Evolutionary conservation across 495 filamentous ascomycete species (phyloP).

Genomic region (Penicillium taxi): DNA sequence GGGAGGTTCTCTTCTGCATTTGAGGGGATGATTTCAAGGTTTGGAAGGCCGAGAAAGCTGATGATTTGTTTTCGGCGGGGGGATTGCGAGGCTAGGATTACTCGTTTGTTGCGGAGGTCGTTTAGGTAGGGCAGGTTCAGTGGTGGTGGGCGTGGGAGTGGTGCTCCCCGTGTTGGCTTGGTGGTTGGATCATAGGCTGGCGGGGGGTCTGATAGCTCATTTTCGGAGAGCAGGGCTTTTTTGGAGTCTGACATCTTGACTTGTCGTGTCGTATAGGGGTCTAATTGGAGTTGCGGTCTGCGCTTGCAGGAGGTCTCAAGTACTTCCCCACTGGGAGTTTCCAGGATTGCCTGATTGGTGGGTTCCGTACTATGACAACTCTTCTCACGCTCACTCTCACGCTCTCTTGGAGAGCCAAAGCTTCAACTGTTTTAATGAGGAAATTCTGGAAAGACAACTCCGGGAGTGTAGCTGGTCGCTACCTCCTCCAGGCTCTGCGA

Average conservation of each 20-base stretch:
- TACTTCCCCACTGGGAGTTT: slow-evolving; percentile 9
- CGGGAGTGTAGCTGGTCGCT: too few species aligned
- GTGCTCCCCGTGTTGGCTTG: slow-evolving; percentile 14
- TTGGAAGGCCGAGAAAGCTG: slow-evolving; percentile 58
- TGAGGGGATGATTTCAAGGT: slow-evolving; percentile 78
- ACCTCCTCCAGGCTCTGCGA: too few species aligned
- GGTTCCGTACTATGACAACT: too few species aligned
- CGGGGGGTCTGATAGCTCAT: slow-evolving; percentile 23
- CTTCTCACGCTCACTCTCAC: too few species aligned
- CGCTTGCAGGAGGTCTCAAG: too few species aligned
- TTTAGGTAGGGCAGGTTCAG: slow-evolving; percentile 72
- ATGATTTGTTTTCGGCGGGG: slow-evolving; percentile 79
- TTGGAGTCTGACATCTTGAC: slow-evolving; percentile 30
- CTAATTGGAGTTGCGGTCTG: slow-evolving; percentile 1
- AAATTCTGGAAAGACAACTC: too few species aligned
- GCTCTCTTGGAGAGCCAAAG: too few species aligned
- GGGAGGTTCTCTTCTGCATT: slow-evolving; percentile 71
- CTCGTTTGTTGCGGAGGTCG: slow-evolving; percentile 59
- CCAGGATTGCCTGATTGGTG: slow-evolving; percentile 4
- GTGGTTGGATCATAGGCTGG: slow-evolving; percentile 28
- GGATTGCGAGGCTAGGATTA: slow-evolving; percentile 82
- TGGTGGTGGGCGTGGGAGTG: slow-evolving; percentile 49
- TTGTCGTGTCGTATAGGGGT: slow-evolving; percentile 2
- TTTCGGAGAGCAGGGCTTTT: slow-evolving; percentile 21
- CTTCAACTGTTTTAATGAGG: too few species aligned